Conservation (phyloP, 805 yeast genomes). For the Lipomyces spencermartinsiae region DNA sequence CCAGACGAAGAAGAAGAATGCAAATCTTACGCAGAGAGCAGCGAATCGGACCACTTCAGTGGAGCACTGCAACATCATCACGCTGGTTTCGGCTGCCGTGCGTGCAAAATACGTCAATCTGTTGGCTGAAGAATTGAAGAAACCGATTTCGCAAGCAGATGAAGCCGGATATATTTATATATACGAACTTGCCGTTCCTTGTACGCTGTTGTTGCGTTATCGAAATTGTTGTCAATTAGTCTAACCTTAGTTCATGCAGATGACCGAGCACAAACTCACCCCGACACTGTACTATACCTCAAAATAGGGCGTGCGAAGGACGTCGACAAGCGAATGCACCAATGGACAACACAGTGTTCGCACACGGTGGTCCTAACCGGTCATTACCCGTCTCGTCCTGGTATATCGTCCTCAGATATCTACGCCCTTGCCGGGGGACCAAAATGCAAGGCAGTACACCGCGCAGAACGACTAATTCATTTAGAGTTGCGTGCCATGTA, state of each 20-base stretch:
- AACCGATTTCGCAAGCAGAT: slow-evolving; percentile 31
- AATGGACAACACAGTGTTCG: slow-evolving; percentile 38
- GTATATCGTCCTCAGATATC: background rate
- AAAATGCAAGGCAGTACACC: slow-evolving; percentile 29
- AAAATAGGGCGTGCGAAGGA: slow-evolving; percentile 35
- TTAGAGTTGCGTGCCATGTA: slow-evolving; percentile 32
- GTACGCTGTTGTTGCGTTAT: background rate
- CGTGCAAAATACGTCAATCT: slow-evolving; percentile 11
- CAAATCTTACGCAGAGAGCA: too few relatives aligned
- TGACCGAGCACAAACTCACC: background rate
- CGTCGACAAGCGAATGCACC: slow-evolving; percentile 31
- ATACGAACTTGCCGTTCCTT: slow-evolving; percentile 19
- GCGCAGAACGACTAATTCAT: slow-evolving; percentile 38
- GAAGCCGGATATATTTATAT: slow-evolving; percentile 37
- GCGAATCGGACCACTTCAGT: background rate
- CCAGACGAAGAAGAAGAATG: too few relatives aligned
- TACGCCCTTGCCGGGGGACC: background rate
- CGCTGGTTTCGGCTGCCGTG: slow-evolving; percentile 8
- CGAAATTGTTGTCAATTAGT: background rate
- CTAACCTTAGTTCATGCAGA: slow-evolving; percentile 10
- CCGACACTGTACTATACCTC: slow-evolving; percentile 14
- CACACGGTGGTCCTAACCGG: slow-evolving; percentile 26
- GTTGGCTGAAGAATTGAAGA: slow-evolving; percentile 23
- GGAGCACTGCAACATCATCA: background rate
- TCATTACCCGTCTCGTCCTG: slow-evolving; percentile 23